Evolutionary conservation across 2,329 filamentous ascomycete genomes (phyloP), one percentile per base, ranked within the genome.

Genomic region (Xylariales sp.): DNA sequence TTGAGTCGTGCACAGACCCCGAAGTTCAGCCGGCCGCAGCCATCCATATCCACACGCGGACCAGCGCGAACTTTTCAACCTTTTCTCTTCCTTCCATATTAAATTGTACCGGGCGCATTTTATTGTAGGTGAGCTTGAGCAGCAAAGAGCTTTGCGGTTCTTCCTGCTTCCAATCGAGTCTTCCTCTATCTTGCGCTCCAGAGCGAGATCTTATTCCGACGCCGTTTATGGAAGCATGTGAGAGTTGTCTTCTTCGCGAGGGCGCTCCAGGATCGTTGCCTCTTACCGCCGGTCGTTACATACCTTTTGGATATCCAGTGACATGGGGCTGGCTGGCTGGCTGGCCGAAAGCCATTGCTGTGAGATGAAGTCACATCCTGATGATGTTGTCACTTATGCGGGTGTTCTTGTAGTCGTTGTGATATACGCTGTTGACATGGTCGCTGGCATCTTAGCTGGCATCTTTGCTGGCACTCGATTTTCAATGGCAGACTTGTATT

Each of bases 201-300:
- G 80, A 84, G 60, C 46, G 70, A 61, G 53, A 36, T 9, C 34
- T 31, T 21, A 20, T 40, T 57, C 62, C 57, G 61, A 79, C 78
- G 74, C 78, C 78, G 78, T 63, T 80, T 81, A 80, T 84, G 80
- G 80, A 84, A 81, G 77, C 78, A 78, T 74, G 76, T 70, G 69
- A 84, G 76, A 76, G 70, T 62, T 56, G 54, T 57, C 56, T 27
- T 64, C 61, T 60, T 63, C 21, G 5, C 8, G 32, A 11, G 27
- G 27, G 44, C 63, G 65, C 71, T 79, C 73, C 54, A 71, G 78
- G 78, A 79, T 66, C 73, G 68, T 53, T 74, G 75, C 74, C 75
- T 81, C 80, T 84, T 84, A 84, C 80, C 80, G 80, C 76, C 80
- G 79, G 79, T 79, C 73, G 80, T 81, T 69, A 84, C 80, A 84